Percentiles rank a stretch among this genome's conserved stretches.
phyloP scores from a whole-genome alignment of 768 basidiomycete species.

The Psilocybe cubensis region DNA sequence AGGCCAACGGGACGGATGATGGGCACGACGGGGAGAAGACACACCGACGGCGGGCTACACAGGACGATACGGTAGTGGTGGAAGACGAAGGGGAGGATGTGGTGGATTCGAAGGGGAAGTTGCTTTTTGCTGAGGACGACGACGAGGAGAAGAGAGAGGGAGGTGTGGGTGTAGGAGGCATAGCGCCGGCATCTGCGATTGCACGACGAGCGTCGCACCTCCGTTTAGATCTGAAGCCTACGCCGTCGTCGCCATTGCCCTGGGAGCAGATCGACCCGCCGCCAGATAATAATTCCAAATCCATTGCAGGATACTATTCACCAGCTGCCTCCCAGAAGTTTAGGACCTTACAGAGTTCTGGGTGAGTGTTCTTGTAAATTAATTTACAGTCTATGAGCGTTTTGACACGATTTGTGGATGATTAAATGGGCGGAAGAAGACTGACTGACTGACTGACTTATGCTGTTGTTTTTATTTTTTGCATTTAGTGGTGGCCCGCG shows the following conservation, averaged over 20 bases:
- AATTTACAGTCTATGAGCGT: no score
- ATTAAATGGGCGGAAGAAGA: no score
- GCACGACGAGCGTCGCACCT: slow-evolving; percentile 47
- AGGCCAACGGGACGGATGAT: slow-evolving; percentile 11
- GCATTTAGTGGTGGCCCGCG: slow-evolving; percentile 35
- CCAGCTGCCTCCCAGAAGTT: slow-evolving; percentile 45
- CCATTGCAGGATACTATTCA: slow-evolving; percentile 45
- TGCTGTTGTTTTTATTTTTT: slow-evolving; percentile 9
- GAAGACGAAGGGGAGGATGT: slow-evolving; percentile 23
- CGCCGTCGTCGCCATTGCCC: slow-evolving; percentile 60
- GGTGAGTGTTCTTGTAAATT: slow-evolving; percentile 47
- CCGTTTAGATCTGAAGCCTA: slow-evolving; percentile 49
- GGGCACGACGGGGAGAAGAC: background rate
- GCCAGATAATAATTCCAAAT: slow-evolving; percentile 38
- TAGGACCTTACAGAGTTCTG: slow-evolving; percentile 41
- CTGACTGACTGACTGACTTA: slow-evolving; percentile 3
- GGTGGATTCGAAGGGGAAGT: slow-evolving; percentile 29
- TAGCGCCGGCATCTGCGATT: slow-evolving; percentile 24
- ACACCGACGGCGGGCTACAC: background rate
- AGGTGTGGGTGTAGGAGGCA: background rate
- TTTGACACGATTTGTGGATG: no score
- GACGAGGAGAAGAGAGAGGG: slow-evolving; percentile 11
- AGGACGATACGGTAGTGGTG: slow-evolving; percentile 19
- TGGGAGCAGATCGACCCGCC: slow-evolving; percentile 68
- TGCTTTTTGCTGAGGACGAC: slow-evolving; percentile 25